phyloP scores from a whole-genome alignment of 371 early-diverging fungal genomes.

The Apophysomyces ossiformis region DNA sequence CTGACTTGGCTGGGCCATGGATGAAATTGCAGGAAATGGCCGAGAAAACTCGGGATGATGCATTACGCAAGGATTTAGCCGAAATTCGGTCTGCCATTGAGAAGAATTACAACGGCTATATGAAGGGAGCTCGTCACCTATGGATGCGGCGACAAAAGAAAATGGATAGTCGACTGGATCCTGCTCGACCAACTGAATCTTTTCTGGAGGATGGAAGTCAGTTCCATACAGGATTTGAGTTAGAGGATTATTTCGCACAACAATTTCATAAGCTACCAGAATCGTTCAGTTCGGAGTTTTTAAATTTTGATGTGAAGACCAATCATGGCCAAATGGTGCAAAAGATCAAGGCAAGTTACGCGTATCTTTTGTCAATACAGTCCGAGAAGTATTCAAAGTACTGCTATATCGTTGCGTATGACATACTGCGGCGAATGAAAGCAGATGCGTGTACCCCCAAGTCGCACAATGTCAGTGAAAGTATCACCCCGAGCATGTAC shows the following conservation, averaged over 20 bases:
- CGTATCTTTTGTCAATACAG: constrained; percentile 17
- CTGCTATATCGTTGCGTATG: constrained; percentile 36
- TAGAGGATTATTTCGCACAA: constrained; percentile 15
- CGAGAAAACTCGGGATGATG: background rate
- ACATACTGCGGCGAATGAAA: constrained; percentile 32
- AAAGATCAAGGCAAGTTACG: constrained; percentile 30
- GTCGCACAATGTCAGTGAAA: background rate
- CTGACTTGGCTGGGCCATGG: constrained; percentile 16
- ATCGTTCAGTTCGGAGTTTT: background rate
- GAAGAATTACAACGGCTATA: constrained; percentile 4
- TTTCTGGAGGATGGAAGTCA: background rate
- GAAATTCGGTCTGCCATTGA: background rate
- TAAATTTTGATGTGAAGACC: constrained; percentile 16
- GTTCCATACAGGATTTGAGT: constrained; percentile 11
- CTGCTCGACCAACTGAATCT: background rate
- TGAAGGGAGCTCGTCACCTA: background rate
- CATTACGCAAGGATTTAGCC: constrained; percentile 7
- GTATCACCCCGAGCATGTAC: constrained; percentile 9
- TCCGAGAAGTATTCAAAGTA: constrained; percentile 28
- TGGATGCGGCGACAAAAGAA: background rate
- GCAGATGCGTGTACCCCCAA: constrained; percentile 15
- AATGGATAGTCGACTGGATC: background rate
- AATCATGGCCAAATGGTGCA: constrained; percentile 24
- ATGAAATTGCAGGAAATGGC: constrained; percentile 2
- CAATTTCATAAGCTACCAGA: background rate